Evolutionary conservation across 1,284 basidiomycete genomes (phyloP).

Genomic region (Ceratobasidium papillatum): DNA sequence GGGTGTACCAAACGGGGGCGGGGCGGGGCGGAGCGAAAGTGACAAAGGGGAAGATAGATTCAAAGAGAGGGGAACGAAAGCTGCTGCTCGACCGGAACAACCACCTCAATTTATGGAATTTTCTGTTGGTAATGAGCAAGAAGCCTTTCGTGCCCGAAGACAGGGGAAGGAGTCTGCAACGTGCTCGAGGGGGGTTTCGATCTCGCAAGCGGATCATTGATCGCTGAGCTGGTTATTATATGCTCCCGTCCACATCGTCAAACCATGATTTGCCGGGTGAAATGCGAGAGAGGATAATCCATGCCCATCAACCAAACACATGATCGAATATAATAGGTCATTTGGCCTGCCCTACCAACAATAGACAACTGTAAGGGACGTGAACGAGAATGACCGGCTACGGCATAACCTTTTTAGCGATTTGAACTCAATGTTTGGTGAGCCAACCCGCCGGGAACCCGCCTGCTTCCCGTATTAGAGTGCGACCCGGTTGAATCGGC

Average conservation of each 20-base stretch:
- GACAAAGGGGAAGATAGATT: background rate
- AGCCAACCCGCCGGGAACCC: background rate
- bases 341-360: background rate
- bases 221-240: conserved; percentile 1
- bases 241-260: background rate
- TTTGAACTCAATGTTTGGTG: background rate
- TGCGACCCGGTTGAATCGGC: background rate
- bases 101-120: background rate
- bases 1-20: background rate
- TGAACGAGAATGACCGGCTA: background rate
- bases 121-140: background rate
- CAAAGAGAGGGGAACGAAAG: background rate
- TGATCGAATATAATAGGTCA: background rate
- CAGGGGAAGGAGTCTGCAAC: background rate
- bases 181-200: background rate
- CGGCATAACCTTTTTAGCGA: background rate
- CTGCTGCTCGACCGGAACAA: background rate
- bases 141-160: background rate
- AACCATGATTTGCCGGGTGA: background rate
- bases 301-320: background rate
- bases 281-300: background rate
- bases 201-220: background rate
- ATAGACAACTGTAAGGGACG: background rate
- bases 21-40: background rate
- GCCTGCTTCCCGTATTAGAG: background rate